Evolutionary conservation across 768 basidiomycete species (phyloP), one percentile per base, ranked within the genome.

Genomic region (Boletus subparvulus): DNA sequence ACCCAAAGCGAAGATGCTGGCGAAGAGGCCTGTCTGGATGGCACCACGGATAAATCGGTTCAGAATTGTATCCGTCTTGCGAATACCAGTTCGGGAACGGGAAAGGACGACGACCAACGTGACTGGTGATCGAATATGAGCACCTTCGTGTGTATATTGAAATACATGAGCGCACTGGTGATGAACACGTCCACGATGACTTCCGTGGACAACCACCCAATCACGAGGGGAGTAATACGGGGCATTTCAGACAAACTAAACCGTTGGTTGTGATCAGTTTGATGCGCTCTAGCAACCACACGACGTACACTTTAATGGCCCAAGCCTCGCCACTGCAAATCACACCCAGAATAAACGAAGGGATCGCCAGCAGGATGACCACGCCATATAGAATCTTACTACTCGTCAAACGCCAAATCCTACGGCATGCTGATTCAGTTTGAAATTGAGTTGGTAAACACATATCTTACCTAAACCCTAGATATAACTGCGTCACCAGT

Each of bases 401-500:
- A 2, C 17, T 6, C 4, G 59, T 62, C 11, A n/a, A n/a, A n/a
- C n/a, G n/a, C n/a, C n/a, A n/a, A n/a, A n/a, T n/a, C n/a, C n/a
- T n/a, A n/a, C n/a, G n/a, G 17, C 6, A 33, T 6, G 11, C 6
- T 43, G 12, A 7, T 39, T 47, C 13, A 44, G 33, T 19, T 32
- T 24, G 26, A 7, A 28, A 16, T 32, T 1, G 12, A 5, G 11
- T 17, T 11, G 4, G 35, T 13, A 16, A 16, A 11, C 13, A 14
- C 14, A 54, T 24, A 56, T 32, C 74, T 21, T 48, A 75, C 80
- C 81, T 77, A 60, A 77, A 71, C 1, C 71, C 76, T 30, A 83
- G 69, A 67, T 80, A 82, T 36, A 69, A 52, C 59, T 84, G 82
- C 0, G 81, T 80, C n/a, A 81, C 69, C 32, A 82, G 63, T 0